Conservation (phyloP, 176 grass and related monocot species). For the Oropetium thomaeum region DNA sequence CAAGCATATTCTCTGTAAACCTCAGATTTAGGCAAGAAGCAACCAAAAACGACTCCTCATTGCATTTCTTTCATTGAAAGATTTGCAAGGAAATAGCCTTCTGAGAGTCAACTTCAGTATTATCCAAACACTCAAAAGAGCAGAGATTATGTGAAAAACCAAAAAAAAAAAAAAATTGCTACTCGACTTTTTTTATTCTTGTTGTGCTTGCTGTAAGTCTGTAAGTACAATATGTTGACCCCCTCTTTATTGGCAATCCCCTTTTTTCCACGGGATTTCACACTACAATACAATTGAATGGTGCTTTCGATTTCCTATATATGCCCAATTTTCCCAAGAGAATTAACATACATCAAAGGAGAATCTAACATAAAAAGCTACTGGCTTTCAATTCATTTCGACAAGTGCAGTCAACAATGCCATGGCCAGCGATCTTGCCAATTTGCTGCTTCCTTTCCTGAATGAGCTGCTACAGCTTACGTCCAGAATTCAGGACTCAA, state of each 20-base stretch:
- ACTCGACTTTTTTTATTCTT: constrained; percentile 20
- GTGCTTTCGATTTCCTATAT: constrained; percentile 27
- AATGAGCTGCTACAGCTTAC: neutral
- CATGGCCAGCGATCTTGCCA: neutral
- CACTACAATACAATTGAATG: constrained; percentile 31
- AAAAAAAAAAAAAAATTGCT: neutral
- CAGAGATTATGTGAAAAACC: neutral
- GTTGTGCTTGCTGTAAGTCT: neutral
- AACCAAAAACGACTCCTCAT: neutral
- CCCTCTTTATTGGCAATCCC: neutral
- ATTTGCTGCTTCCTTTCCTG: neutral
- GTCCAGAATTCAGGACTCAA: constrained; percentile 18
- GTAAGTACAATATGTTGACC: neutral
- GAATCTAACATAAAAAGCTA: constrained; percentile 11
- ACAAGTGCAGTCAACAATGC: neutral
- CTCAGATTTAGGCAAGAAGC: neutral
- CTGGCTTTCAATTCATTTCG: neutral
- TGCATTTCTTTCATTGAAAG: neutral
- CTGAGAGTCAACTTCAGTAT: neutral
- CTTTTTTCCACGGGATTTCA: constrained; percentile 18
- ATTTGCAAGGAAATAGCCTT: neutral
- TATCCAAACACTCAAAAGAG: neutral
- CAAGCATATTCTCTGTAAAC: neutral
- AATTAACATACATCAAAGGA: constrained; percentile 4
- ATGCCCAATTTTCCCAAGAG: constrained; percentile 7